Percentiles rank a stretch among this genome's conserved stretches.
Evolutionary conservation across 345 rosid species (phyloP).

Genomic region (Ceriops tagal): DNA sequence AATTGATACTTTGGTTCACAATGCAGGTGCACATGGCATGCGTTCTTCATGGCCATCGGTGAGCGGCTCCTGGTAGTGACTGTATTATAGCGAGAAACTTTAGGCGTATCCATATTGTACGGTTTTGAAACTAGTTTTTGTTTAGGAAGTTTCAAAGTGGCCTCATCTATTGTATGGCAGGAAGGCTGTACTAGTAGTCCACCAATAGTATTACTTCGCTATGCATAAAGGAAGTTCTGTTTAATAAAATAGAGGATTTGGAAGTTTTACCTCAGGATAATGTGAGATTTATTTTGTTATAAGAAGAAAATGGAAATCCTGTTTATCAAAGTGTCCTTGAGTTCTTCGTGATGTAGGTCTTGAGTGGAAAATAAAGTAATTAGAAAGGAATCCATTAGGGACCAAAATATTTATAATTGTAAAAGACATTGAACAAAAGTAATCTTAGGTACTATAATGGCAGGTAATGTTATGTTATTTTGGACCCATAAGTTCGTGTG

Average conservation of each 20-base stretch:
- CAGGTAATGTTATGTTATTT: neutral
- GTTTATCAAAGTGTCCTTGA: neutral
- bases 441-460: no score
- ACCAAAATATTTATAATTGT: neutral
- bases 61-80: slow-evolving; percentile 28
- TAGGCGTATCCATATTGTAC: neutral
- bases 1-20: slow-evolving; percentile 12
- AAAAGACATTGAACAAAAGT: no score
- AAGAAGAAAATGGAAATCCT: neutral
- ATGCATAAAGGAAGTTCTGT: no score
- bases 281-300: neutral
- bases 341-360: neutral
- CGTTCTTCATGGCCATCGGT: slow-evolving; percentile 71
- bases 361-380: neutral
- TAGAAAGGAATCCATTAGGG: neutral
- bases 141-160: neutral
- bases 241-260: no score
- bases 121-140: neutral
- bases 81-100: neutral
- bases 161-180: no score
- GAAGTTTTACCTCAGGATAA: no score
- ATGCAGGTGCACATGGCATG: slow-evolving; percentile 96
- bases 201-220: no score
- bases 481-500: neutral
- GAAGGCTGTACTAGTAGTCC: no score